These are phyloP conservation scores for Aspergillus sclerotioniger DNA, from an alignment of 495 filamentous ascomycete species.

Conservation along the genomic window DNA sequence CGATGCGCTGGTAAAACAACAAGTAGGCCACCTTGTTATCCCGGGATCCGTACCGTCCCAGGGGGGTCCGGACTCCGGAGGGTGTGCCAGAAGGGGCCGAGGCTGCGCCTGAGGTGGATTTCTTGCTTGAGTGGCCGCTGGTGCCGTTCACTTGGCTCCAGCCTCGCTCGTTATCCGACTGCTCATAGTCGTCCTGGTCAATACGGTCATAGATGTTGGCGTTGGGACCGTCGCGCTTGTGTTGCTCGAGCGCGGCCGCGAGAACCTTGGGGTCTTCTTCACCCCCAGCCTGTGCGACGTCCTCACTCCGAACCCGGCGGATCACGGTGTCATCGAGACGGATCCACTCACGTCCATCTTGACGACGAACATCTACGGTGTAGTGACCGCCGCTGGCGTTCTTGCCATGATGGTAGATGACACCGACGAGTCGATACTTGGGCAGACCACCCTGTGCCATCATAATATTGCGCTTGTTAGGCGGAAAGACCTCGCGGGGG, in stretches of 20 bases:
- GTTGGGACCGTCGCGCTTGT: constrained; percentile 58
- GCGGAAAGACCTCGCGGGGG: constrained; percentile 86
- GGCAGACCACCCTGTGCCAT: constrained; percentile 64
- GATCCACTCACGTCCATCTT: constrained; percentile 93
- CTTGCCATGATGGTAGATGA: constrained; percentile 97
- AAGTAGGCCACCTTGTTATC: constrained; percentile 98
- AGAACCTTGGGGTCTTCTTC: constrained; percentile 74
- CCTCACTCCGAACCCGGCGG: constrained; percentile 78
- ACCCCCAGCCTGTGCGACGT: constrained; percentile 82
- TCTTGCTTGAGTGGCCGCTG: constrained; percentile 49
- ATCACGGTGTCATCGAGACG: constrained; percentile 93
- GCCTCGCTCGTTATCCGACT: constrained; percentile 58
- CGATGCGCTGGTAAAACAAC: constrained; percentile 85
- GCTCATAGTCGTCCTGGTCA: constrained; percentile 61
- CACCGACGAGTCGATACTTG: constrained; percentile 81
- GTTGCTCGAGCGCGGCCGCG: constrained; percentile 60
- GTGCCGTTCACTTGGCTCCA: constrained; percentile 85
- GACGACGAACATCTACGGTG: constrained; percentile 90
- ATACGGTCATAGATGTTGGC: constrained; percentile 70
- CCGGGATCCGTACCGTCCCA: constrained; percentile 67
- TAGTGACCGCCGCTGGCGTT: constrained; percentile 94
- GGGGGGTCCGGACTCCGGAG: constrained; percentile 59
- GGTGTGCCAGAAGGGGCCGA: constrained; percentile 45
- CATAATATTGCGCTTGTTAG: constrained; percentile 63
- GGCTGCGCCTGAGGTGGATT: constrained; percentile 64